phyloP scores from a whole-genome alignment of 306 rosid genomes.

The Gastrolobium bilobum region DNA sequence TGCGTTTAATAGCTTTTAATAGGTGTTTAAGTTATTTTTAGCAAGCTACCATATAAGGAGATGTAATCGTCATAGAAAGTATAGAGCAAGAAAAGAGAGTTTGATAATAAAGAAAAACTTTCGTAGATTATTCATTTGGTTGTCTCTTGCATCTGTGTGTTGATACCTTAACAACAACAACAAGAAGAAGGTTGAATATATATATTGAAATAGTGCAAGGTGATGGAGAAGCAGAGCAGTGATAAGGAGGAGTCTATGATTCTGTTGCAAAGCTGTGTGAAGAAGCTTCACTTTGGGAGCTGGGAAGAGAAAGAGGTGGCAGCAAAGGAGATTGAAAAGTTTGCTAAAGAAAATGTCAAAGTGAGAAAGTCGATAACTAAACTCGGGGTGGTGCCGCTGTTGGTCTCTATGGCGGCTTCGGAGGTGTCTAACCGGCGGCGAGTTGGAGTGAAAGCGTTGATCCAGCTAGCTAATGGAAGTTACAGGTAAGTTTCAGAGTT shows the following conservation, averaged over 20 bases:
- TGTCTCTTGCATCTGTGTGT: no score
- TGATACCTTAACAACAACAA: no score
- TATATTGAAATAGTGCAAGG: not conserved
- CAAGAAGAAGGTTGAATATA: not conserved
- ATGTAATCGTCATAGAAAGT: no score
- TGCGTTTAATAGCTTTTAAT: no score
- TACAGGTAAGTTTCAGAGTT: slow-evolving; percentile 60
- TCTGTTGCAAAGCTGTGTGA: slow-evolving; percentile 68
- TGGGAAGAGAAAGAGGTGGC: slow-evolving; percentile 81
- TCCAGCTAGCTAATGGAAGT: slow-evolving; percentile 67
- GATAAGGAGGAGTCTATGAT: slow-evolving; percentile 42
- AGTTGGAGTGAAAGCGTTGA: slow-evolving; percentile 56
- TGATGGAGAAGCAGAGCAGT: slow-evolving; percentile 40
- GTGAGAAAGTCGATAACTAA: slow-evolving; percentile 62
- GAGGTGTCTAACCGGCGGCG: slow-evolving; percentile 49
- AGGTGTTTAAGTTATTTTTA: no score
- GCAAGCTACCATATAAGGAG: no score
- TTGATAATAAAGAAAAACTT: no score
- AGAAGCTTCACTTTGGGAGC: slow-evolving; percentile 80
- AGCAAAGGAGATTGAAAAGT: slow-evolving; percentile 60
- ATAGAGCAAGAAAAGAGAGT: no score
- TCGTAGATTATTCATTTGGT: no score
- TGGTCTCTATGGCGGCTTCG: slow-evolving; percentile 71
- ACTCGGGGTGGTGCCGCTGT: slow-evolving; percentile 71
- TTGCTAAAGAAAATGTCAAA: slow-evolving; percentile 64